Evolutionary conservation across 2,329 filamentous ascomycete species (phyloP), one percentile per base, ranked within the genome.

Genomic region (Trichophyton mentagrophytes): DNA sequence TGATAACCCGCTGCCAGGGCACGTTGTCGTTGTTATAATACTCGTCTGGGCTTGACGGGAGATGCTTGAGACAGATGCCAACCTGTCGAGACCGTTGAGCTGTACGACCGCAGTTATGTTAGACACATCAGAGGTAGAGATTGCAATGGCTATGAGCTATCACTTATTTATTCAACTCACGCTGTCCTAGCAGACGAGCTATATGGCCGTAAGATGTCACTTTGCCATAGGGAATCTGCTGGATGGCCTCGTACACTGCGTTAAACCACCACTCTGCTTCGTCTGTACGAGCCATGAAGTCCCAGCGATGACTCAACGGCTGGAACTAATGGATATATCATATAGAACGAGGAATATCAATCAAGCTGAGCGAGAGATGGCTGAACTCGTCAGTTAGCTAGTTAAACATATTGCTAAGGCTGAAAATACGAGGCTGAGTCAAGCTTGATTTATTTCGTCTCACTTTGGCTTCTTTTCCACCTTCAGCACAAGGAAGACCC

Each of bases 1-100:
- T 96, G 70, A 97, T 87, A 62, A 97, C 89, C 61, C 93, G 80
- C 77, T 97, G 92, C 92, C 92, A 97, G 0, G 92, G 92, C 2
- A 97, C 92, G 65, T 87, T 96, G 25, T 77, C 78, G 62, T 81
- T 78, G 72, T 96, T 86, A 75, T 87, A 95, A 61, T 76, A 72
- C 0, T 76, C 71, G 0, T 77, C 67, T 61, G 82, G 78, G 5
- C 75, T 69, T 11, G 68, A 64, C 1, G 90, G 83, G 11, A 97
- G 83, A 70, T 96, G 86, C 72, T 96, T 96, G 27, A 97, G 82
- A 72, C 88, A 95, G 55, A 93, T 80, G 59, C 92, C 92, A 5
- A 97, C 91, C 75, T 97, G 92, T 61, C 91, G 83, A 1, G 86
- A 84, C 1, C 87, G 79, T 69, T 89, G 82, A 2, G 86, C 86